These are phyloP conservation scores for Lepiota subincarnata DNA, from an alignment of 768 basidiomycete genomes.

Conservation along the genomic window DNA sequence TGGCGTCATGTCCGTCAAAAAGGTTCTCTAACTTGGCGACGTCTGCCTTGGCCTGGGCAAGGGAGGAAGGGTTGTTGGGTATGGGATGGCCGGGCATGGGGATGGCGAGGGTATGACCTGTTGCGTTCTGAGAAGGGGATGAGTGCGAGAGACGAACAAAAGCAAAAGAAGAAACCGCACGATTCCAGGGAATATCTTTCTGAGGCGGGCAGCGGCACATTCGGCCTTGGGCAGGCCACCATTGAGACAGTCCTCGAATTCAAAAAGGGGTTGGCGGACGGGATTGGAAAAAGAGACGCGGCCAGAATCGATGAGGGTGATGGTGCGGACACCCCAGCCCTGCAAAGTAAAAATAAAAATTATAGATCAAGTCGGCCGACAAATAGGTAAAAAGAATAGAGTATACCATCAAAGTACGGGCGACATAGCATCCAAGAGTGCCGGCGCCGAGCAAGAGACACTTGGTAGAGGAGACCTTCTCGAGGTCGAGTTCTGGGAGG, in stretches of 20 bases:
- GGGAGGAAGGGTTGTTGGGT: constrained; percentile 42
- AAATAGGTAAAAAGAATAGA: neutral
- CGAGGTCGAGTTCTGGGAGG: constrained; percentile 82
- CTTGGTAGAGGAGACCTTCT: constrained; percentile 73
- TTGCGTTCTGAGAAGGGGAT: constrained; percentile 59
- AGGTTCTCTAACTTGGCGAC: constrained; percentile 71
- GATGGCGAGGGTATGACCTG: constrained; percentile 72
- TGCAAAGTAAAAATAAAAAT: constrained; percentile 29
- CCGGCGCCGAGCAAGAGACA: constrained; percentile 93
- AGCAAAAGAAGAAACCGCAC: constrained; percentile 43
- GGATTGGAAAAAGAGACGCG: constrained; percentile 96
- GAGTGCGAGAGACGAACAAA: neutral
- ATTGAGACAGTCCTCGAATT: constrained; percentile 88
- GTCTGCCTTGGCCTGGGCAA: constrained; percentile 60
- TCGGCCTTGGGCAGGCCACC: constrained; percentile 94
- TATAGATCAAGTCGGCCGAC: neutral
- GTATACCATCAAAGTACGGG: constrained; percentile 82
- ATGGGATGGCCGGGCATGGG: constrained; percentile 99
- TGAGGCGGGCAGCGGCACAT: constrained; percentile 80
- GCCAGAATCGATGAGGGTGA: constrained; percentile 89
- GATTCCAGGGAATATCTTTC: constrained; percentile 89
- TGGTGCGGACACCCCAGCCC: constrained; percentile 96
- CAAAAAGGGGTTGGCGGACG: constrained; percentile 93
- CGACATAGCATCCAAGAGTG: constrained; percentile 95
- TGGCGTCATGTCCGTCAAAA: constrained; percentile 80